Evolutionary conservation across 306 rosid species (phyloP).

Genomic region (Lotus japonicus): DNA sequence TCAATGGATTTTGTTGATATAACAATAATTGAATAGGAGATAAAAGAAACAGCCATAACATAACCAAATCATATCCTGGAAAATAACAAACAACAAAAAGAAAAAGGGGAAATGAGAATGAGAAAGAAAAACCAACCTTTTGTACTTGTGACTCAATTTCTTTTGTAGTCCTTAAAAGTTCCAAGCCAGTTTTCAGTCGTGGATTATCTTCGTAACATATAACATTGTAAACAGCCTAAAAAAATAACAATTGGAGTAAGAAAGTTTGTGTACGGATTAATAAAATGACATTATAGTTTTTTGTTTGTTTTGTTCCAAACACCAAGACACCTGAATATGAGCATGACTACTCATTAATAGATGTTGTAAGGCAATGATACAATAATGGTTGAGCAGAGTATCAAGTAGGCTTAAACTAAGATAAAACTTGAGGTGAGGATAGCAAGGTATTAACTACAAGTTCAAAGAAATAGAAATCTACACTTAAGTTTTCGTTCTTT

Average conservation of each 20-base stretch:
- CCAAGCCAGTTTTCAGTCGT: conserved; percentile 70
- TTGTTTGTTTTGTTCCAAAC: neutral
- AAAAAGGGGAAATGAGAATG: neutral
- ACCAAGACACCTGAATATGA: no score
- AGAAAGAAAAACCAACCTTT: conserved; percentile 37
- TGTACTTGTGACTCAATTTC: conserved; percentile 61
- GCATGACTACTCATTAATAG: no score
- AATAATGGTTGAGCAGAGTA: neutral
- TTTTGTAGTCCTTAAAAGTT: conserved; percentile 51
- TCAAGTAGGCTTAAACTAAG: neutral
- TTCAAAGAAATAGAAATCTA: neutral
- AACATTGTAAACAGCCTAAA: conserved; percentile 76
- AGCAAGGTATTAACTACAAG: neutral
- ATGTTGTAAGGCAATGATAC: no score
- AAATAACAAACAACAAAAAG: neutral
- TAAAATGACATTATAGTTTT: neutral
- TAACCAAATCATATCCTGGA: neutral
- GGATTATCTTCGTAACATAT: conserved; percentile 51
- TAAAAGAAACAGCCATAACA: neutral
- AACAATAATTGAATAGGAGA: neutral
- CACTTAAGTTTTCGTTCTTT: neutral
- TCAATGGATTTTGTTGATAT: neutral
- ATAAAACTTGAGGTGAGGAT: neutral
- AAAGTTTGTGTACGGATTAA: neutral
- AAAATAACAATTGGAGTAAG: neutral